These are phyloP conservation scores for Neckera pumila DNA, from an alignment of 225 moss, liverwort and hornwort genomes.

Conservation along the genomic window DNA sequence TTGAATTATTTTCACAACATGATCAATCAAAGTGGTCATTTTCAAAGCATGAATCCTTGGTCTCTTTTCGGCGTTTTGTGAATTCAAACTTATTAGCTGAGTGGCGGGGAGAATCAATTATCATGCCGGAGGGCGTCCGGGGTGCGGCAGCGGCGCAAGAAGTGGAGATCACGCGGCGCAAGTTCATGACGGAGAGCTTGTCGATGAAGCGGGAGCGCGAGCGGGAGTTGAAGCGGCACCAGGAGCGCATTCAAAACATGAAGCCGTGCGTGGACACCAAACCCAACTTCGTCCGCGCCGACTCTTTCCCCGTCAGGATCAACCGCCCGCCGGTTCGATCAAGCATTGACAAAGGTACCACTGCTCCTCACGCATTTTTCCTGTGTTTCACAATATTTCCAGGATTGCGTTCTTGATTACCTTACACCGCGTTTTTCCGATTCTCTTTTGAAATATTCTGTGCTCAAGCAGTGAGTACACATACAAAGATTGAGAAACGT, in stretches of 20 bases:
- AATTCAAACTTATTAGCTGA: neutral
- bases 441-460: neutral
- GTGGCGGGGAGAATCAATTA: neutral
- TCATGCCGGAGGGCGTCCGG: slow-evolving; percentile 5
- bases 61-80: neutral
- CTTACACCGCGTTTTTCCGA: neutral
- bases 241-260: slow-evolving; percentile 33
- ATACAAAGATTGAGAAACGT: neutral
- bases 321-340: slow-evolving; percentile 13
- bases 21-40: neutral
- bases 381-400: neutral
- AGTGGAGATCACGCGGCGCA: slow-evolving; percentile 21
- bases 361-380: no score
- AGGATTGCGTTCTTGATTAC: no score
- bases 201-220: slow-evolving; percentile 30
- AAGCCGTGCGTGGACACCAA: slow-evolving; percentile 38
- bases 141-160: slow-evolving; percentile 3
- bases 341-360: slow-evolving; percentile 18
- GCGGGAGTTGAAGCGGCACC: slow-evolving; percentile 42
- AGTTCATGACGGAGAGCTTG: slow-evolving; percentile 34
- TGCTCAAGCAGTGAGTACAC: neutral
- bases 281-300: slow-evolving; percentile 7
- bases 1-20: neutral
- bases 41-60: neutral
- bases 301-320: neutral